A percentile compares a stretch with the other conserved stretches of the same genome.
These are phyloP conservation scores for Backusella sp. DNA, from an alignment of 192 early-diverging fungal genomes.

Conservation along the genomic window DNA sequence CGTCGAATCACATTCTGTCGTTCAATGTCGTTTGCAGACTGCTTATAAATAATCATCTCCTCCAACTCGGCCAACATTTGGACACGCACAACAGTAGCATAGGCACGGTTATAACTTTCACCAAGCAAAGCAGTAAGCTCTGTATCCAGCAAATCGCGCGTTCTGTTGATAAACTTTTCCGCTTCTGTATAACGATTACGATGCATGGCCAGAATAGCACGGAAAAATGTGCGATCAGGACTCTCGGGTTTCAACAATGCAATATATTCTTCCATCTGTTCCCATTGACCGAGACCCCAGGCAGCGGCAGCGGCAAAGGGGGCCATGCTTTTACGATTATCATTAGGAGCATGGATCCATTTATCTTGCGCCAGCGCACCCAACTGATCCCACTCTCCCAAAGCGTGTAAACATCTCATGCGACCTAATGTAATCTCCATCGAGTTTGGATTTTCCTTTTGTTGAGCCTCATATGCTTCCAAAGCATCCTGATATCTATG, in stretches of 20 bases:
- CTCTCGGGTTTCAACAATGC: conserved; percentile 72
- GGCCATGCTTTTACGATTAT: conserved; percentile 75
- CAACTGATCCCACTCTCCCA: conserved; percentile 92
- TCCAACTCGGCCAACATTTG: conserved; percentile 98
- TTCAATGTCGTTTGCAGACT: conserved; percentile 75
- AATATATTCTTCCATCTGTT: conserved; percentile 90
- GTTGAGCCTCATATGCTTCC: conserved; percentile 75
- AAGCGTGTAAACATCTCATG: conserved; percentile 89
- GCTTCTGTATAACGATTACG: conserved; percentile 76
- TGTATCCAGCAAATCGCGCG: conserved; percentile 79
- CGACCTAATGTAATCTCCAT: conserved; percentile 77
- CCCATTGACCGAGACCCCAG: conserved; percentile 88
- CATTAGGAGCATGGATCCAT: conserved; percentile 60
- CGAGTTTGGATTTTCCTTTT: conserved; percentile 74
- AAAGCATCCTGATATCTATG: conserved; percentile 94
- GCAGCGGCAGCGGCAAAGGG: conserved; percentile 89
- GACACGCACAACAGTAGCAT: conserved; percentile 82
- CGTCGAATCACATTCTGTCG: conserved; percentile 69
- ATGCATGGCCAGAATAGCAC: conserved; percentile 83
- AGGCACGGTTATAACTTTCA: conserved; percentile 94
- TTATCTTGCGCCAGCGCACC: conserved; percentile 75
- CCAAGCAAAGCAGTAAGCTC: conserved; percentile 84
- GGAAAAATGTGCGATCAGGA: conserved; percentile 83
- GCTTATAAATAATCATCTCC: conserved; percentile 92
- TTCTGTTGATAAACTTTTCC: conserved; percentile 70